Percentiles rank a stretch among this genome's conserved stretches.
These are phyloP conservation scores for Penicillium sp. DNA, from an alignment of 2,329 filamentous ascomycete genomes.

Conservation along the genomic window DNA sequence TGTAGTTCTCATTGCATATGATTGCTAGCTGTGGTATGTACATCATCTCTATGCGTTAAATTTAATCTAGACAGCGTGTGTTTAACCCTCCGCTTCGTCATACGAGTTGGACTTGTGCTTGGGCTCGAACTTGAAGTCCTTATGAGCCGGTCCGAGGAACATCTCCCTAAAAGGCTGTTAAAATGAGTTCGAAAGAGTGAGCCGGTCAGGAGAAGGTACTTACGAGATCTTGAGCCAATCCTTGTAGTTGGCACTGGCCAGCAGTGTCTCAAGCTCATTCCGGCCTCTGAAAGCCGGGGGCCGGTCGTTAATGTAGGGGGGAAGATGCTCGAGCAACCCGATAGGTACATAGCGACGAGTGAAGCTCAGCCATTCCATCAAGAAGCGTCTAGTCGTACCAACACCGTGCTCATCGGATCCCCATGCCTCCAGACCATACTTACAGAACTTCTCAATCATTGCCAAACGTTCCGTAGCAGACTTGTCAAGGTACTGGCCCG, in stretches of 20 bases:
- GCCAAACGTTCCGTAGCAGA: constrained; percentile 73
- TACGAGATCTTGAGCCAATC: constrained; percentile 99
- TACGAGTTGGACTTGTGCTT: constrained; percentile 97
- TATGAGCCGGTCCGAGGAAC: constrained; percentile 85
- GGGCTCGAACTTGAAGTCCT: constrained; percentile 85
- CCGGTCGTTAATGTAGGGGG: constrained; percentile 78
- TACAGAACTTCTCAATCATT: constrained; percentile 80
- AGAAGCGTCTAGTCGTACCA: constrained; percentile 79
- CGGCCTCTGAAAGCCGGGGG: constrained; percentile 75
- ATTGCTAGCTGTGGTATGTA: too few species aligned
- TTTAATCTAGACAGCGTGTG: too few species aligned
- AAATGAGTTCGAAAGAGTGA: background rate
- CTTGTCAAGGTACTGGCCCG: constrained; percentile 91
- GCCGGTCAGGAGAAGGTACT: constrained; percentile 29
- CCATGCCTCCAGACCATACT: constrained; percentile 88
- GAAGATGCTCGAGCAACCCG: constrained; percentile 77
- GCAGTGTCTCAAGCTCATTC: constrained; percentile 85
- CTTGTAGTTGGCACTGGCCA: constrained; percentile 82
- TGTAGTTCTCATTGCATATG: too few species aligned
- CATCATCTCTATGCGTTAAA: too few species aligned
- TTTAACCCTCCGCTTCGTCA: constrained; percentile 55
- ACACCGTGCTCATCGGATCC: constrained; percentile 90
- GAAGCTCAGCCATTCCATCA: constrained; percentile 94
- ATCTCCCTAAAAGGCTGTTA: constrained; percentile 59
- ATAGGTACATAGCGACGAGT: constrained; percentile 83